Base-by-base conservation (phyloP, 2,329 filamentous ascomycete genomes). In the Annulohypoxylon truncatum region DNA sequence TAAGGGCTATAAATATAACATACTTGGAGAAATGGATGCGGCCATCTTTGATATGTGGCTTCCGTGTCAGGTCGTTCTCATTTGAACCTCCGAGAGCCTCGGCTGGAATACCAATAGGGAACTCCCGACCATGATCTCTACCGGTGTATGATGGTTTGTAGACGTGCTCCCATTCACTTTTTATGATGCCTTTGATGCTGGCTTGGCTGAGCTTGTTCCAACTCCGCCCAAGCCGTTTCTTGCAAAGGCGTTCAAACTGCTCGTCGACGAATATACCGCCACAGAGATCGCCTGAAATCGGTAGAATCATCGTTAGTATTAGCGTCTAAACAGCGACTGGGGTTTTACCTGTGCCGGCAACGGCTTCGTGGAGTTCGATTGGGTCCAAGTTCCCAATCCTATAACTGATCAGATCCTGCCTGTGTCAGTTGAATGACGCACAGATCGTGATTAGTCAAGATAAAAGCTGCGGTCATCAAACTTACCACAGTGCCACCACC, bases 401-500 rank as follows among this genome's bases (percentile, higher is more conserved):
- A 52, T 71, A 71, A 10, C 65, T 71, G 15, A 70, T 66, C 1
- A 70, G 42, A 28, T 70, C n/a, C n/a, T n/a, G n/a, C n/a, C n/a
- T n/a, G n/a, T n/a, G n/a, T n/a, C n/a, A n/a, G n/a, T n/a, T n/a
- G n/a, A n/a, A n/a, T n/a, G n/a, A n/a, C n/a, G n/a, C n/a, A n/a
- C n/a, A n/a, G n/a, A n/a, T n/a, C n/a, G n/a, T n/a, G n/a, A n/a
- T n/a, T n/a, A n/a, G n/a, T n/a, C n/a, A n/a, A n/a, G n/a, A n/a
- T n/a, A n/a, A n/a, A n/a, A n/a, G n/a, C n/a, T n/a, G n/a, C n/a
- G n/a, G n/a, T n/a, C n/a, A n/a, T n/a, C n/a, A n/a, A n/a, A n/a
- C n/a, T n/a, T n/a, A n/a, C 69, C 65, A 68, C 65, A 40, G 67
- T 71, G 35, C 65, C 67, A 12, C 77, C 77, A 9, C 76, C 77